Base-by-base conservation (phyloP, 73 alveolate genomes). In the Durusdinium trenchii region DNA sequence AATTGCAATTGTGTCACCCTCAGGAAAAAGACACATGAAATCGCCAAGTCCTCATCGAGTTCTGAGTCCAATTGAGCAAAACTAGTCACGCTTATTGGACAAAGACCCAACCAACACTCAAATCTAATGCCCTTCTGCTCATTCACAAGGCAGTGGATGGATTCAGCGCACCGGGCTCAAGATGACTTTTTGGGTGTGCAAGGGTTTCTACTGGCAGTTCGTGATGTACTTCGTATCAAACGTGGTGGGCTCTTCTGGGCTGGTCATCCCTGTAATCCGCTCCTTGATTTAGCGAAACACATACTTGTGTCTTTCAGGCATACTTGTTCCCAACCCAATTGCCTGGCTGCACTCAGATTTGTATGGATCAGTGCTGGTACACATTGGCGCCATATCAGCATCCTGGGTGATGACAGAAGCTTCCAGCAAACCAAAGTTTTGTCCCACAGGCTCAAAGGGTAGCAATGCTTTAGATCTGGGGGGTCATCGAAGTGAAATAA, bases 241-340 rank as follows among this genome's bases (percentile, higher is more conserved):
- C 6, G 51, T 10, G 84, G 84, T 3, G 84, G 84, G 51, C 51
- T 71, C 6, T 51, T 71, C 28, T 71, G 84, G 84, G 32, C 52
- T n/a, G 84, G 84, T 71, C 84, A 71, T 71, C 84, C 84, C 26
- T 71, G 84, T 30, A 26, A 26, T 42, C 79, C 79, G 79, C 42
- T 64, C 79, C 79, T 64, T 64, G 79, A 57, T 57, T 12, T 57
- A 57, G 69, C 69, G 69, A 16, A 12, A 12, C 69, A 57, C 23
- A 23, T 16, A 16, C 12, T 57, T 16, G 12, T 12, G 69, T 23
- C 23, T 57, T 57, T 16, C 32, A 16, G 69, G 69, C 32, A 57
- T 57, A 57, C 23, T 16, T 57, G 23, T 57, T 16, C 23, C 12
- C 23, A 57, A 16, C 12, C 23, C 69, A 57, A 16, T 57, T 57